These are phyloP conservation scores for Torulaspora pretoriensis DNA, from an alignment of 1,139 yeast species.

Conservation along the genomic window DNA sequence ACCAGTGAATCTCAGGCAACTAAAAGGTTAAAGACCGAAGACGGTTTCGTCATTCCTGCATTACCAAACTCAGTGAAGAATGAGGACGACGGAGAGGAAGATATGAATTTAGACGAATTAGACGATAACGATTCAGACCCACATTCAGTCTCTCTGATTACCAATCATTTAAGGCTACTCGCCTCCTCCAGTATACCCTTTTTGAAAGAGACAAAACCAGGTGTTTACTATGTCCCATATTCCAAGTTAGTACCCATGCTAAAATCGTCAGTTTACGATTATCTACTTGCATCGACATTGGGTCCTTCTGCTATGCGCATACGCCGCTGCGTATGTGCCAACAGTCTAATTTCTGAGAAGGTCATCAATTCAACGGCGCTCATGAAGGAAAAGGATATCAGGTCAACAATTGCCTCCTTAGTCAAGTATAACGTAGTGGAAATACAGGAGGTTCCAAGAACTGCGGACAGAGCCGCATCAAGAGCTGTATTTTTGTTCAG, in stretches of 20 bases:
- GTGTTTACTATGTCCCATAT: constrained; percentile 45
- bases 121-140: constrained; percentile 31
- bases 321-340: constrained; percentile 61
- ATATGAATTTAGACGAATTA: constrained; percentile 28
- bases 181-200: constrained; percentile 45
- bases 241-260: constrained; percentile 43
- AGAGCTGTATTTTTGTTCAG: constrained; percentile 82
- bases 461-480: constrained; percentile 87
- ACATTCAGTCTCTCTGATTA: constrained; percentile 37
- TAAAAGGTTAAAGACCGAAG: constrained; percentile 46
- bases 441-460: constrained; percentile 88
- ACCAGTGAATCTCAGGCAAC: constrained; percentile 20
- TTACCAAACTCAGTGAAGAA: constrained; percentile 23
- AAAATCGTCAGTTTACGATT: constrained; percentile 57
- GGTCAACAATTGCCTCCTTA: constrained; percentile 57
- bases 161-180: constrained; percentile 50
- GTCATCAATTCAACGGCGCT: constrained; percentile 71
- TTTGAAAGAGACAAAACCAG: constrained; percentile 43
- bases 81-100: constrained; percentile 26
- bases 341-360: constrained; percentile 78
- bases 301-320: constrained; percentile 60
- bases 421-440: constrained; percentile 59
- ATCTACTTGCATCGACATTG: constrained; percentile 52
- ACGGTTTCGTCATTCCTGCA: constrained; percentile 33
- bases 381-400: constrained; percentile 69